These are phyloP conservation scores for Hamigera avellanea DNA, from an alignment of 495 filamentous ascomycete genomes.

Conservation along the genomic window DNA sequence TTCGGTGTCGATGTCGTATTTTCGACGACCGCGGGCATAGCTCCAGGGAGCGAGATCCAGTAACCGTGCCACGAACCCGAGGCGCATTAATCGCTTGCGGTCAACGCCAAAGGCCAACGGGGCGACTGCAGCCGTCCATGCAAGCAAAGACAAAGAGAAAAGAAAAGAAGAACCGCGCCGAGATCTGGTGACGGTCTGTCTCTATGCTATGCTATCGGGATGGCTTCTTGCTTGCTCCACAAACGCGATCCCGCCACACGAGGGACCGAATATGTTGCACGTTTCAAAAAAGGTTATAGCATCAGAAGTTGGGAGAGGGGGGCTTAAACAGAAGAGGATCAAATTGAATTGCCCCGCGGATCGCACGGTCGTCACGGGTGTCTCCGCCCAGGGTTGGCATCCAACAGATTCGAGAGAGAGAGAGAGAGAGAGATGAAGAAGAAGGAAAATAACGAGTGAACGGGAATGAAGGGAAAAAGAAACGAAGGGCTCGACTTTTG, in stretches of 20 bases:
- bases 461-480: conserved; percentile 9
- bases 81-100: conserved; percentile 25
- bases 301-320: too few relatives aligned
- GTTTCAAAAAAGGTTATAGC: background rate
- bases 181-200: too few relatives aligned
- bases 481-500: conserved; percentile 1
- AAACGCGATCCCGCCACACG: conserved; percentile 4
- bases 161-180: too few relatives aligned
- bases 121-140: conserved; percentile 12
- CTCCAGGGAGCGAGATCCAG: conserved; percentile 17
- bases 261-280: conserved; percentile 1
- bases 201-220: too few relatives aligned
- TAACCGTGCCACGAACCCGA: conserved; percentile 22
- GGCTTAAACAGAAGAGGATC: conserved; percentile 1
- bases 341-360: conserved; percentile 8
- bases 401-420: conserved; percentile 16
- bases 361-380: conserved; percentile 1
- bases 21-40: conserved; percentile 40
- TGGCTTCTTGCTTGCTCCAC: background rate
- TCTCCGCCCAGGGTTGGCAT: conserved; percentile 10
- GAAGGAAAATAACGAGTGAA: conserved; percentile 10
- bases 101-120: conserved; percentile 8
- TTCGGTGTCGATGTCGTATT: conserved; percentile 56
- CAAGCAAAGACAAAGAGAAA: conserved; percentile 4
- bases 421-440: conserved; percentile 8